Evolutionary conservation across 176 grass and related monocot genomes (phyloP), one percentile per base, ranked within the genome.

Genomic region (Zoysia pacifica): DNA sequence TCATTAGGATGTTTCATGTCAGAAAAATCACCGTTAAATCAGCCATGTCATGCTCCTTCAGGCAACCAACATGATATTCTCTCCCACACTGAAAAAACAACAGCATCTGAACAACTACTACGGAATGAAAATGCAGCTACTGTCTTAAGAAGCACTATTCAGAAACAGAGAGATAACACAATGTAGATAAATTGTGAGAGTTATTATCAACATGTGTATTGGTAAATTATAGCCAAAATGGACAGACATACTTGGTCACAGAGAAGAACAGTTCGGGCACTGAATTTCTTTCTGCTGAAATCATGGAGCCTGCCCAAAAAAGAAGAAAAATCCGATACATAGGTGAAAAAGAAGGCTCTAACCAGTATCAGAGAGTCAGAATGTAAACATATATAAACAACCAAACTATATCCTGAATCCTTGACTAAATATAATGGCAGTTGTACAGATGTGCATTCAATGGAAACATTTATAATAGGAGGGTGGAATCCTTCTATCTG

Each of bases 21-120:
- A 66, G 36, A 20, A 62, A 71, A 6, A 79, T 87, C 81, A 98
- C 96, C 96, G 77, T 93, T 54, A 98, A 80, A 74, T 98, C 96
- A 82, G 90, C 92, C 92, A 95, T 93, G 12, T 77, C 85, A 77
- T 87, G 83, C 56, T 98, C 96, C 86, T 82, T 98, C 75, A 98
- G 74, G 76, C 96, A 98, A 48, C 96, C 92, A 67, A 98, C 92
- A 73, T 95, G 92, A 85, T 93, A 98, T 77, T 98, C 96, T 89
- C 88, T 98, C 77, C 93, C 92, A 43, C 96, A 98, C 96, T 98
- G 81, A 48, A 79, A 48, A 86, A 92, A 89, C 67, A 77, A 67
- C 14, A 88, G 69, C 64, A 12, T 20, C 72, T 20, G 43, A 56
- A 73, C 55, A 48, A 40, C 69, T 37, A 58, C 36, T n/a, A 86